Evolutionary conservation across 1,284 basidiomycete species (phyloP).

Genomic region (Tilletia caries): DNA sequence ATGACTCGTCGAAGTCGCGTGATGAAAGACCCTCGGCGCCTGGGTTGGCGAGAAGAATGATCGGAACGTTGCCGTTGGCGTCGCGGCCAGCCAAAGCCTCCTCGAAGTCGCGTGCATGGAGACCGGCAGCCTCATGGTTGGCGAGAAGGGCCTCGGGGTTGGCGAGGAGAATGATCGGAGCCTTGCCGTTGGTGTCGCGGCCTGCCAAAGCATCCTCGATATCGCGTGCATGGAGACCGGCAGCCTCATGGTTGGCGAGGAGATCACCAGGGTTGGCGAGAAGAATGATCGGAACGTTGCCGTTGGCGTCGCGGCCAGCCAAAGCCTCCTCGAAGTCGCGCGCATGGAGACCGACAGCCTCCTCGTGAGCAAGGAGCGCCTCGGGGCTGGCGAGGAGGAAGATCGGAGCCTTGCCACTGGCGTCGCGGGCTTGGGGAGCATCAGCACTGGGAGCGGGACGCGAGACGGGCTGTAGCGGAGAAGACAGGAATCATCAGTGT

Average conservation of each 20-base stretch:
- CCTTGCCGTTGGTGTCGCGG: background rate
- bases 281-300: background rate
- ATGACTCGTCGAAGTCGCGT: background rate
- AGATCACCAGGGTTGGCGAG: background rate
- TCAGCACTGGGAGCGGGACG: background rate
- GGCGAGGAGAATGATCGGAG: background rate
- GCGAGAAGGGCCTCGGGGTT: background rate
- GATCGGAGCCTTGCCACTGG: background rate
- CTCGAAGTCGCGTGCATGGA: background rate
- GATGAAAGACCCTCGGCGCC: background rate
- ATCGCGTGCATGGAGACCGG: background rate
- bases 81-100: background rate
- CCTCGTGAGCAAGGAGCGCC: too few species aligned
- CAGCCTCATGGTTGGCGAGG: background rate
- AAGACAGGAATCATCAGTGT: background rate
- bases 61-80: background rate
- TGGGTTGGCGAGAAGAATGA: background rate
- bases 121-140: background rate
- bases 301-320: background rate
- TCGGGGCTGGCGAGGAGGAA: background rate
- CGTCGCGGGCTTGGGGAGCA: background rate
- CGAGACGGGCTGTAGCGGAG: background rate
- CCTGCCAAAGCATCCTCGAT: background rate
- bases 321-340: background rate
- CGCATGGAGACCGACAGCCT: too few species aligned